These are phyloP conservation scores for Blastocystis sp. DNA, from an alignment of 352 stramenopile species.

Conservation along the genomic window DNA sequence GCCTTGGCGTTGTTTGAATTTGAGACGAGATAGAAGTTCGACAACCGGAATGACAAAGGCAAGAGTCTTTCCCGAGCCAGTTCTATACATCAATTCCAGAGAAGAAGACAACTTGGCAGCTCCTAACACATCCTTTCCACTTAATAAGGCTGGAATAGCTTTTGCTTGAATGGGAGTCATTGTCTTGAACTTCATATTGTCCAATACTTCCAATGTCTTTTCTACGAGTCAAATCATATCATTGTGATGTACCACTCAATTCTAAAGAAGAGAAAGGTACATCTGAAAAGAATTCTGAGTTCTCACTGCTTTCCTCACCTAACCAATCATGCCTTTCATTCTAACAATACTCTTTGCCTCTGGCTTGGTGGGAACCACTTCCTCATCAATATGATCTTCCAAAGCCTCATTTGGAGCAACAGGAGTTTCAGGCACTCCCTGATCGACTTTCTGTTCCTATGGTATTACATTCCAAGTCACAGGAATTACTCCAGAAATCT, in stretches of 20 bases:
- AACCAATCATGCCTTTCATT: neutral
- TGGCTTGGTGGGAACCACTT: neutral
- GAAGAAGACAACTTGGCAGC: constrained; percentile 75
- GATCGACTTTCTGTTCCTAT: too few relatives aligned
- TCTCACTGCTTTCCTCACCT: neutral
- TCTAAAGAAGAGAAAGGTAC: neutral
- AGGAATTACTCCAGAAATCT: too few relatives aligned
- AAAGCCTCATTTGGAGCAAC: neutral
- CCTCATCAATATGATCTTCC: neutral
- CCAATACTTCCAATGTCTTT: constrained; percentile 4
- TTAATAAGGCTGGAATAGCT: constrained; percentile 86
- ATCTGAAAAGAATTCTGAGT: neutral
- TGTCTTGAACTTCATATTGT: constrained; percentile 77
- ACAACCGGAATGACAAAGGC: constrained; percentile 94
- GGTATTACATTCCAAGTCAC: too few relatives aligned
- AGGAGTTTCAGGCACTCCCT: too few relatives aligned
- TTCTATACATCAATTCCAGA: constrained; percentile 66
- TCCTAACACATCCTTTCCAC: constrained; percentile 89
- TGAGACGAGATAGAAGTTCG: constrained; percentile 87
- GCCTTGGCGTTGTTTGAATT: constrained; percentile 87
- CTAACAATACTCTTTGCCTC: neutral
- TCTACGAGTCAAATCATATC: neutral
- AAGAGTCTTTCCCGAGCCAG: constrained; percentile 92
- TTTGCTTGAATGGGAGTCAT: constrained; percentile 95
- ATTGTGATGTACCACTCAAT: neutral